These are phyloP conservation scores for Colletotrichum lini DNA, from an alignment of 2,329 filamentous ascomycete species.

Conservation along the genomic window DNA sequence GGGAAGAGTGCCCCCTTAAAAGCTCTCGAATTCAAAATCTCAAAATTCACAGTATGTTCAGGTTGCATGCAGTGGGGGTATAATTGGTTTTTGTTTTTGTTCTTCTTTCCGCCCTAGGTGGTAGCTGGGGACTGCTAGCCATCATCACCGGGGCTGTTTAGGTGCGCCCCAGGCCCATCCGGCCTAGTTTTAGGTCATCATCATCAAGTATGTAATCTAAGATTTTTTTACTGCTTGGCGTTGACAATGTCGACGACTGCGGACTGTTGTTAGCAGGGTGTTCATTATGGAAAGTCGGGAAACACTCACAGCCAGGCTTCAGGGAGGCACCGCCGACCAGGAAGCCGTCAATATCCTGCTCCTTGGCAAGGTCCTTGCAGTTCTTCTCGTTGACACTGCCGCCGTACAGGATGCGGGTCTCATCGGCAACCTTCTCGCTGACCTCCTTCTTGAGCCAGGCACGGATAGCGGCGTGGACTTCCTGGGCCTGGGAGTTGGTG, in stretches of 20 bases:
- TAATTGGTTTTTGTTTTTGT: constrained; percentile 20
- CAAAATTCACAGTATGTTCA: constrained; percentile 4
- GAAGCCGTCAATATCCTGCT: constrained; percentile 98
- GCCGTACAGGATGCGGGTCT: constrained; percentile 95
- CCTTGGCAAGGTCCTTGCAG: constrained; percentile 90
- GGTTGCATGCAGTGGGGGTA: constrained; percentile 21
- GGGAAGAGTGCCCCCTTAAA: constrained; percentile 24
- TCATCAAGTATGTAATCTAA: constrained; percentile 31
- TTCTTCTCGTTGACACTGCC: constrained; percentile 99
- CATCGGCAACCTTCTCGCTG: constrained; percentile 80
- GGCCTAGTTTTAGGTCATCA: constrained; percentile 33
- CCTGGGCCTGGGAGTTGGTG: constrained; percentile 90
- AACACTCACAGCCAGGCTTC: constrained; percentile 89
- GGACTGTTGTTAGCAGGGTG: constrained; percentile 39
- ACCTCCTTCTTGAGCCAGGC: constrained; percentile 88
- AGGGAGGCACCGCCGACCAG: constrained; percentile 95
- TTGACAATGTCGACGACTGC: constrained; percentile 74
- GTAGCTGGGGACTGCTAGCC: neutral
- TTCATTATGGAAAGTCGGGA: neutral
- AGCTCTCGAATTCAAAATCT: constrained; percentile 30
- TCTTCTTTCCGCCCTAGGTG: constrained; percentile 13
- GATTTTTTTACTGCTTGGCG: constrained; percentile 62
- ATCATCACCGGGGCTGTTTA: neutral
- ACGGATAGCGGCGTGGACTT: constrained; percentile 93
- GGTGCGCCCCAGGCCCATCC: constrained; percentile 3